phyloP scores from a whole-genome alignment of 1,284 basidiomycete genomes.

The Cryptococcus sp. region DNA sequence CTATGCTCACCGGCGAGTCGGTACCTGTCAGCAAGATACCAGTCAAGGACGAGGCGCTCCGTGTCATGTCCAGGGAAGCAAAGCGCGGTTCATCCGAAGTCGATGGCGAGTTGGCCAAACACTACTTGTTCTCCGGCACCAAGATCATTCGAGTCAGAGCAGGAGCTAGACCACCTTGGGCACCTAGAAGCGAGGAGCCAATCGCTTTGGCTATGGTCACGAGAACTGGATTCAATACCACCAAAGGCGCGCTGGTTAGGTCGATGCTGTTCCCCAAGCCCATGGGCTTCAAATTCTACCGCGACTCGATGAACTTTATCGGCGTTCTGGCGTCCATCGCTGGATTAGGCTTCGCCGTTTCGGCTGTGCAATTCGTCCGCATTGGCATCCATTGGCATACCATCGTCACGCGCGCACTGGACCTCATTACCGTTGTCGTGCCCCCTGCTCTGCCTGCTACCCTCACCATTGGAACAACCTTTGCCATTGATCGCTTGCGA shows the following conservation, averaged over 20 bases:
- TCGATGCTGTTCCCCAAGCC: conserved; percentile 99
- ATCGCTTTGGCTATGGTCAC: conserved; percentile 85
- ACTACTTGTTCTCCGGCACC: conserved; percentile 91
- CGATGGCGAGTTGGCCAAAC: conserved; percentile 71
- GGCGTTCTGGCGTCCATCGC: conserved; percentile 87
- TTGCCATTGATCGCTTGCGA: conserved; percentile 86
- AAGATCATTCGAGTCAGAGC: conserved; percentile 88
- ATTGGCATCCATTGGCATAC: conserved; percentile 88
- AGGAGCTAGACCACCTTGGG: conserved; percentile 57
- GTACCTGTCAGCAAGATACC: conserved; percentile 64
- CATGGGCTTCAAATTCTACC: conserved; percentile 96
- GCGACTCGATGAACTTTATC: conserved; percentile 97
- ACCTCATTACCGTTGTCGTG: conserved; percentile 97
- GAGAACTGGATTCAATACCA: conserved; percentile 96
- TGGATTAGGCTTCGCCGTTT: conserved; percentile 80
- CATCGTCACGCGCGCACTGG: conserved; percentile 87
- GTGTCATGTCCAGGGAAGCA: conserved; percentile 64
- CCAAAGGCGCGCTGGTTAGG: conserved; percentile 91
- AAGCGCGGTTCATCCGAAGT: conserved; percentile 61
- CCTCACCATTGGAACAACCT: conserved; percentile 95
- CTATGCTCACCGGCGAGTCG: conserved; percentile 91
- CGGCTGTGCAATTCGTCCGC: conserved; percentile 86
- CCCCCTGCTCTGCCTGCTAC: conserved; percentile 97
- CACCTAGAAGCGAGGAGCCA: conserved; percentile 55
- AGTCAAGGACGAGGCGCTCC: conserved; percentile 69